These are phyloP conservation scores for Xerocomus potaroensis DNA, from an alignment of 768 basidiomycete species.

Conservation along the genomic window DNA sequence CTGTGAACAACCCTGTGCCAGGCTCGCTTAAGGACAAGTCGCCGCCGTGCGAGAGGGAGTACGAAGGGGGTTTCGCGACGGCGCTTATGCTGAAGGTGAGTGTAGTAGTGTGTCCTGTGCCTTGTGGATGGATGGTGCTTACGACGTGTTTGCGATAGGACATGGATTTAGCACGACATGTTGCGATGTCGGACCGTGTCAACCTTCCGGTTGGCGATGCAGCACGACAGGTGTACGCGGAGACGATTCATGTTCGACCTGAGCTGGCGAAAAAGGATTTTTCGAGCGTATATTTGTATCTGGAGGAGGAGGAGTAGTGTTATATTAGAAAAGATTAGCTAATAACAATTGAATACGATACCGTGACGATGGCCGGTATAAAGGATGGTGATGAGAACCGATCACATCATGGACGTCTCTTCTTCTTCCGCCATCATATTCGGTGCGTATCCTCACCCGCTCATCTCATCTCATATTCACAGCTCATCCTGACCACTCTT, in stretches of 20 bases:
- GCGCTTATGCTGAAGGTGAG: constrained; percentile 77
- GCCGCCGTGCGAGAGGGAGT: constrained; percentile 79
- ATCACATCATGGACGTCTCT: background rate
- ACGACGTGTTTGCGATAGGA: constrained; percentile 55
- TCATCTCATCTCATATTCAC: constrained; percentile 1
- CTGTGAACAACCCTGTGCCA: constrained; percentile 86
- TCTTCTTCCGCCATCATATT: constrained; percentile 60
- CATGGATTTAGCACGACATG: constrained; percentile 71
- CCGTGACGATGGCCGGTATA: constrained; percentile 13
- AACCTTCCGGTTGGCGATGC: constrained; percentile 66
- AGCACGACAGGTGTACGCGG: constrained; percentile 59
- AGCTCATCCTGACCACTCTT: constrained; percentile 6
- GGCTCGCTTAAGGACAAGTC: constrained; percentile 63
- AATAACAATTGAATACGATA: constrained; percentile 14
- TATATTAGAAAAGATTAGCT: constrained; percentile 20
- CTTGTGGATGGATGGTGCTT: background rate
- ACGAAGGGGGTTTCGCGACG: constrained; percentile 84
- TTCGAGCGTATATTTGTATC: constrained; percentile 70
- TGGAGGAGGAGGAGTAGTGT: no score
- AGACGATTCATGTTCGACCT: constrained; percentile 48
- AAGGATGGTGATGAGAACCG: constrained; percentile 21
- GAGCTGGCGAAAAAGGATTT: constrained; percentile 72
- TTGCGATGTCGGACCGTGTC: constrained; percentile 42
- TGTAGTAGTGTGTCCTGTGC: background rate
- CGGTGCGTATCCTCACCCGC: constrained; percentile 42